A percentile compares a stretch with the other conserved stretches of the same genome.
phyloP scores from a whole-genome alignment of 1,139 yeast genomes.

The Pneumocystis canis region DNA sequence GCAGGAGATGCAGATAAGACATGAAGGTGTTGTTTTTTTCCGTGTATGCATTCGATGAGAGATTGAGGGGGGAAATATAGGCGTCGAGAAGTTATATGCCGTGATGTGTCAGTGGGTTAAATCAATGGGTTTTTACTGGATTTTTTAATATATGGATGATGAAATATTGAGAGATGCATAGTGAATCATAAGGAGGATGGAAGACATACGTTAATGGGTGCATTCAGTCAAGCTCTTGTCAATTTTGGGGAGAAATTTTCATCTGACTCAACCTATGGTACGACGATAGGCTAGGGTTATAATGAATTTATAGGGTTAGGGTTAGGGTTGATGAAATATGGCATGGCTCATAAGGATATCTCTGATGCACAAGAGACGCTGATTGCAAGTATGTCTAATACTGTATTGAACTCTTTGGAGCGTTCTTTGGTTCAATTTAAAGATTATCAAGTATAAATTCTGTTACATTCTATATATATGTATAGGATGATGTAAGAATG shows the following conservation, averaged over 20 bases:
- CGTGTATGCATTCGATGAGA: too few species aligned
- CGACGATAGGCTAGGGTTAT: not conserved
- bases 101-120: not conserved
- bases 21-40: too few species aligned
- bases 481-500: too few species aligned
- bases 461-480: too few species aligned
- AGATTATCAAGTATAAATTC: constrained; percentile 9
- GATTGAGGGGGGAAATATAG: too few species aligned
- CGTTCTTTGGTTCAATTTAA: constrained; percentile 12
- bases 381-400: constrained; percentile 13
- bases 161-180: too few species aligned
- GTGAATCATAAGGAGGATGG: constrained; percentile 9
- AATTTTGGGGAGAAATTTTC: constrained; percentile 16
- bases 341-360: constrained; percentile 16
- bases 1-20: constrained; percentile 15
- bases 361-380: constrained; percentile 17
- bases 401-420: constrained; percentile 2
- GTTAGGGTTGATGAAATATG: constrained; percentile 16
- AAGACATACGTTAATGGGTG: constrained; percentile 15
- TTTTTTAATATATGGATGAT: too few species aligned
- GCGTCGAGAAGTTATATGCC: not conserved
- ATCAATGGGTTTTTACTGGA: not conserved
- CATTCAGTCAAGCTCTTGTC: constrained; percentile 15
- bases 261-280: constrained; percentile 16
- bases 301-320: not conserved